Conservation (phyloP, 1,284 basidiomycete genomes). For the Cryptococcus maquisensis region DNA sequence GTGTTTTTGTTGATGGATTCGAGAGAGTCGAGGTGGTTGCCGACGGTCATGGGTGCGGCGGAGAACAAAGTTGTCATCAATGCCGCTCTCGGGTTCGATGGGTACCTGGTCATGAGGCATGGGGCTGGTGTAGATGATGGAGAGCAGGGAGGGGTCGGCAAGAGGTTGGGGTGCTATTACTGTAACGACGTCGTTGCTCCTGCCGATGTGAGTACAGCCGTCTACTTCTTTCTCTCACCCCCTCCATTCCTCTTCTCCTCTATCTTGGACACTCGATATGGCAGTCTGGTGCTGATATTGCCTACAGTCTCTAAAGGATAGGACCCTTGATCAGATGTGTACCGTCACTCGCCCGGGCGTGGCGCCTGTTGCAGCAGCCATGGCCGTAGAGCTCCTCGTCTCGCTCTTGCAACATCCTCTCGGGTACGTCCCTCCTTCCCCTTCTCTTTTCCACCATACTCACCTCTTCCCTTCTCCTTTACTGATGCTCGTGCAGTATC, state of each 20-base stretch:
- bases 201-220: constrained; percentile 79
- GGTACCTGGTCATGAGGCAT: constrained; percentile 95
- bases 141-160: background rate
- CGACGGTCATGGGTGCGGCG: constrained; percentile 77
- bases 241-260: constrained; percentile 61
- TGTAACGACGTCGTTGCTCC: constrained; percentile 98
- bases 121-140: constrained; percentile 51
- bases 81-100: constrained; percentile 92
- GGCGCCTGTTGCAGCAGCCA: constrained; percentile 84
- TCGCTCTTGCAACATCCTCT: constrained; percentile 85
- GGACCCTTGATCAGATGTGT: constrained; percentile 98
- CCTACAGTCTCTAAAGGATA: constrained; percentile 77
- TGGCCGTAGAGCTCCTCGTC: constrained; percentile 86
- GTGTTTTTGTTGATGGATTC: constrained; percentile 98
- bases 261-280: background rate
- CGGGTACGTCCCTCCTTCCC: constrained; percentile 58
- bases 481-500: constrained; percentile 51
- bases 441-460: constrained; percentile 21
- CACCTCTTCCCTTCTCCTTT: background rate
- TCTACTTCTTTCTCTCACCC: constrained; percentile 73
- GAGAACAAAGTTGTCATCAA: constrained; percentile 92
- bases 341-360: constrained; percentile 96
- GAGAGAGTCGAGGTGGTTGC: constrained; percentile 90
- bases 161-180: constrained; percentile 83
- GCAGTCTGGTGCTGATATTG: constrained; percentile 2